Evolutionary conservation across 441 rosid genomes (phyloP).

Genomic region (Bocquillonia castaneifolia): DNA sequence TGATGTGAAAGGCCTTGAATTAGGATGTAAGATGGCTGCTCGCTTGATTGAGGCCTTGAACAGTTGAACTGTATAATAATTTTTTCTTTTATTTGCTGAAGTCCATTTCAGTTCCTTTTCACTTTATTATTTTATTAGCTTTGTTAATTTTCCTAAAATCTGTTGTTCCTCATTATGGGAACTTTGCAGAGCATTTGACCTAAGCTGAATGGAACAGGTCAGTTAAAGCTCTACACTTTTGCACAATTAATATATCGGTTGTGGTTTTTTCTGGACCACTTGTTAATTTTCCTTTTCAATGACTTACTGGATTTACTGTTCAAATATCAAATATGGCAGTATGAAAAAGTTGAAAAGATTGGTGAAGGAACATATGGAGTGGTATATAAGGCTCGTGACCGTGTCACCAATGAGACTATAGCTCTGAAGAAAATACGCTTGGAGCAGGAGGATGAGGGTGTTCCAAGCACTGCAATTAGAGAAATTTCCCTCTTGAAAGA

Average conservation of each 20-base stretch:
- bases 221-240: neutral
- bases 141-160: neutral
- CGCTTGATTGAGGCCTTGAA: neutral
- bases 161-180: neutral
- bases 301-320: conserved; percentile 1
- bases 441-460: conserved; percentile 91
- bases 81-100: conserved; percentile 2
- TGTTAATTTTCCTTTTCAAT: neutral
- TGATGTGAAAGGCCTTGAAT: neutral
- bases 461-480: conserved; percentile 85
- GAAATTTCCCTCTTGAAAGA: conserved; percentile 86
- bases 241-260: neutral
- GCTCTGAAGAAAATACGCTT: conserved; percentile 59
- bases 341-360: conserved; percentile 95
- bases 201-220: conserved; percentile 13
- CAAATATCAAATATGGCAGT: conserved; percentile 37
- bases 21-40: neutral
- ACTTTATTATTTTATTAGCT: neutral
- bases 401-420: conserved; percentile 75
- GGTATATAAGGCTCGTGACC: conserved; percentile 92
- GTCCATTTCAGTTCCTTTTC: neutral
- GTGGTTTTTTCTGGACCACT: neutral
- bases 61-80: neutral
- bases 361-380: conserved; percentile 99
- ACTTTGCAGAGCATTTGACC: conserved; percentile 7